Evolutionary conservation across 1,139 yeast species (phyloP), one percentile per base, ranked within the genome.

Genomic region (Yamadazyma diospyri): DNA sequence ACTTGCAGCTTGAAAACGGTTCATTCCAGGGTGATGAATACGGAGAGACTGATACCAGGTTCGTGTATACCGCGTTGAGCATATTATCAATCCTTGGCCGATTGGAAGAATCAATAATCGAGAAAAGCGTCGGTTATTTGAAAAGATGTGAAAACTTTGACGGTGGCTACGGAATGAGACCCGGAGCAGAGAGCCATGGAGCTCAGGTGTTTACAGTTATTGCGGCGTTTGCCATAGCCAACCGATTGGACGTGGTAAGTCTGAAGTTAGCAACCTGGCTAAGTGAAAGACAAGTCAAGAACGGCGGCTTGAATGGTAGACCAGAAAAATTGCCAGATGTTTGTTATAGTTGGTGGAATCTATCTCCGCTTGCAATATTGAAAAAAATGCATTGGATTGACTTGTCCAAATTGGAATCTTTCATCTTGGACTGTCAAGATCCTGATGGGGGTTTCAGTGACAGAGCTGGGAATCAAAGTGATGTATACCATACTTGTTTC

Each of bases 331-430:
- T 89, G 16, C 97, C 97, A 0, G 99, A 92, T 57, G 96, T 86
- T 11, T 92, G 99, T 55, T 92, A 92, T 54, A 81, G 94, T 51
- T 94, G 97, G 97, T 92, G 98, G 98, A 96, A 88, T 5, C 58
- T 89, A 26, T 82, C 95, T 1, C 74, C 92, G 1, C 61, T 92
- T 32, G 74, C 85, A 0, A 81, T 89, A 34, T 63, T 92, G 16
- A 74, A 64, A 0, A 76, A 72, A 41, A 55, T 78, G 16, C 74
- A 82, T 40, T 88, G 95, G 89, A 82, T 94, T 13, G 81, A 87
- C 48, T 67, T 68, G 26, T 68, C 58, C 2, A 76, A 72, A 47
- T 61, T 92, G 34, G 70, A 74, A 35, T 52, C 56, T 1, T 92
- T 87, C 50, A 88, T 94, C 11, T 57, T 89, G 20, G 55, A 59